Conservation (phyloP, 441 rosid species). For the Gossypium aridum region DNA sequence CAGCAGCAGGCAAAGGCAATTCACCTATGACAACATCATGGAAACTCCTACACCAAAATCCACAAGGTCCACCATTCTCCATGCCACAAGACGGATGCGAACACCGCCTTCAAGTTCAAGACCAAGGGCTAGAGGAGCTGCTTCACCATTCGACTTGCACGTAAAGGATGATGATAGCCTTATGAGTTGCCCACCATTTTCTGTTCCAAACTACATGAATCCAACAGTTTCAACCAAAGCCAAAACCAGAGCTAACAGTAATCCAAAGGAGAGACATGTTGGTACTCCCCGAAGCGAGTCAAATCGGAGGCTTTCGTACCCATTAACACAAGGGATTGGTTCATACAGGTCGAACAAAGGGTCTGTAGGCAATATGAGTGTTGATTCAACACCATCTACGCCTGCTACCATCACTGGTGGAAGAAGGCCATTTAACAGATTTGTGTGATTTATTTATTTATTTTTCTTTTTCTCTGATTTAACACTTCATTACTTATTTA, state of each 20-base stretch:
- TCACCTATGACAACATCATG: constrained; percentile 34
- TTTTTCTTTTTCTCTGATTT: constrained; percentile 10
- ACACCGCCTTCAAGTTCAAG: constrained; percentile 41
- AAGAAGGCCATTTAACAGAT: constrained; percentile 86
- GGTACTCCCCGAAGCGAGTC: constrained; percentile 67
- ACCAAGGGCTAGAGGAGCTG: constrained; percentile 45
- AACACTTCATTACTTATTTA: constrained; percentile 14
- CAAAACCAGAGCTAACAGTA: constrained; percentile 60
- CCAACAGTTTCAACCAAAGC: constrained; percentile 85
- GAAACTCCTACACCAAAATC: constrained; percentile 72
- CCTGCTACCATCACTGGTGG: constrained; percentile 59
- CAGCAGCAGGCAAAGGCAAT: constrained; percentile 31
- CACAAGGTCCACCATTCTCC: constrained; percentile 49
- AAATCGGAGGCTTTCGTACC: constrained; percentile 66
- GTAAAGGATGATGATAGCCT: constrained; percentile 83
- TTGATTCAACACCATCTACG: constrained; percentile 74
- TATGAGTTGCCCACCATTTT: constrained; percentile 88
- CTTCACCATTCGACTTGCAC: constrained; percentile 55
- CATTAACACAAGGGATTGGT: constrained; percentile 52
- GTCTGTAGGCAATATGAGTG: constrained; percentile 69
- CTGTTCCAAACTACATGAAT: constrained; percentile 81
- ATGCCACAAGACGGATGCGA: constrained; percentile 35
- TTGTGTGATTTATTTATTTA: constrained; percentile 52
- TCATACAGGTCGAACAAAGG: constrained; percentile 57
- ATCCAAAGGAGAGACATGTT: constrained; percentile 69